Percentiles rank a stretch among this genome's conserved stretches.
phyloP scores from a whole-genome alignment of 2,329 filamentous ascomycete genomes.

The Fusarium denticulatum region DNA sequence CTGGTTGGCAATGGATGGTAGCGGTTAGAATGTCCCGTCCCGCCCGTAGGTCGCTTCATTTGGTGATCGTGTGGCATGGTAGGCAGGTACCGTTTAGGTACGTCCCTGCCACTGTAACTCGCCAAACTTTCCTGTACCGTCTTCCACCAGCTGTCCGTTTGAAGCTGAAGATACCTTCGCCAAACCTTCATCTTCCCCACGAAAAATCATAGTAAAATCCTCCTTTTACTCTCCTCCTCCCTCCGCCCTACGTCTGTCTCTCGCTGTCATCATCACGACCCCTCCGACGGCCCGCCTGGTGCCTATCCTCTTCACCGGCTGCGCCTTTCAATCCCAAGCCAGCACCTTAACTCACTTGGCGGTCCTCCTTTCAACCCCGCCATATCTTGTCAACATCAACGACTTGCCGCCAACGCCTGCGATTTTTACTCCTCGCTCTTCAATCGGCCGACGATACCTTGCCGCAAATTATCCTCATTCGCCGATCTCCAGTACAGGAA shows the following conservation, averaged over 20 bases:
- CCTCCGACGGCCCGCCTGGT: slow-evolving; percentile 19
- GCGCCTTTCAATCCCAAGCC: slow-evolving; percentile 20
- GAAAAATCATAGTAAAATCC: slow-evolving; percentile 5
- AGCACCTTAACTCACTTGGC: slow-evolving; percentile 9
- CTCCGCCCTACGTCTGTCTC: background rate
- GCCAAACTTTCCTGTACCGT: slow-evolving; percentile 39
- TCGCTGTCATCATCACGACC: slow-evolving; percentile 1
- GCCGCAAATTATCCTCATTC: slow-evolving; percentile 13
- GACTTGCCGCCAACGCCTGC: slow-evolving; percentile 32
- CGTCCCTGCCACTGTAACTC: slow-evolving; percentile 31
- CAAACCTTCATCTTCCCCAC: slow-evolving; percentile 14
- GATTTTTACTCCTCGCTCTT: slow-evolving; percentile 24
- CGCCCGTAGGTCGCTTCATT: slow-evolving; percentile 5
- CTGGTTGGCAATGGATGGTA: slow-evolving; percentile 12
- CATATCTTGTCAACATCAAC: slow-evolving; percentile 31
- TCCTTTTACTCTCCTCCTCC: background rate
- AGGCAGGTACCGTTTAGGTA: slow-evolving; percentile 31
- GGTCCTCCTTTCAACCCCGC: slow-evolving; percentile 42
- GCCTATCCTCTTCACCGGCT: slow-evolving; percentile 29
- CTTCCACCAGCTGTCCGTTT: slow-evolving; percentile 24
- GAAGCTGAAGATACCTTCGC: slow-evolving; percentile 29
- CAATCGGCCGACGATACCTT: slow-evolving; percentile 32
- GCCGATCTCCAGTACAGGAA: slow-evolving; percentile 33
- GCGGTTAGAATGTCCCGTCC: slow-evolving; percentile 24
- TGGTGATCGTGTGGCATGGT: slow-evolving; percentile 5